Conservation (phyloP, 257 asterid species). For the Eucommia ulmoides region DNA sequence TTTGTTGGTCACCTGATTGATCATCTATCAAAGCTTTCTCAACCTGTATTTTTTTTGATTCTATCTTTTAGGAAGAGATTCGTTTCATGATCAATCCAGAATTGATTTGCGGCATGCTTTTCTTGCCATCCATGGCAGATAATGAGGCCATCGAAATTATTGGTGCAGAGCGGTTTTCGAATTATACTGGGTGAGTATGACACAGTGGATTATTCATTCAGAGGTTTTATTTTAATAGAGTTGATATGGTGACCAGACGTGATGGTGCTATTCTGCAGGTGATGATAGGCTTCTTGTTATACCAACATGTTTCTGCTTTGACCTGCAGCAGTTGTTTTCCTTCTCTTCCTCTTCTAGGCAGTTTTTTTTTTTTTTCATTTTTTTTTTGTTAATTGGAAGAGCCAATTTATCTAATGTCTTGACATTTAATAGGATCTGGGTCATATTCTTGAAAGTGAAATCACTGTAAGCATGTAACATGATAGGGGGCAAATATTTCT, state of each 20-base stretch:
- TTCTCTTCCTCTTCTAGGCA: no score
- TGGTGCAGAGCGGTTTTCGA: constrained; percentile 87
- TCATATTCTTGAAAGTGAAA: no score
- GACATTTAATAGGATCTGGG: no score
- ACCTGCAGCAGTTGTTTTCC: no score
- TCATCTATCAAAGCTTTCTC: not conserved
- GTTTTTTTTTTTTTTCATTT: no score
- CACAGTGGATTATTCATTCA: not conserved
- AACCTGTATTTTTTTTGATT: not conserved
- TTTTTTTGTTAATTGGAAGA: no score
- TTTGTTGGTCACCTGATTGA: not conserved
- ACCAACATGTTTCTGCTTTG: no score
- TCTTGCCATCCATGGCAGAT: constrained; percentile 66
- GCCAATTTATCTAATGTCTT: no score
- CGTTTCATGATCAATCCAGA: constrained; percentile 95
- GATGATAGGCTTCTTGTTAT: not conserved
- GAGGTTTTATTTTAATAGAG: no score
- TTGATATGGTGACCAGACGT: no score
- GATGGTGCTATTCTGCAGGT: not conserved
- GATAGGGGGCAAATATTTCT: no score
- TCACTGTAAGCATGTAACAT: no score
- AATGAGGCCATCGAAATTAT: constrained; percentile 86
- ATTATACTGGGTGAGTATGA: constrained; percentile 48
- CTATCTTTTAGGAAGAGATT: constrained; percentile 54
- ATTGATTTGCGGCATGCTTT: constrained; percentile 60